These are phyloP conservation scores for Colletotrichum incanum DNA, from an alignment of 2,329 filamentous ascomycete species.

Conservation along the genomic window DNA sequence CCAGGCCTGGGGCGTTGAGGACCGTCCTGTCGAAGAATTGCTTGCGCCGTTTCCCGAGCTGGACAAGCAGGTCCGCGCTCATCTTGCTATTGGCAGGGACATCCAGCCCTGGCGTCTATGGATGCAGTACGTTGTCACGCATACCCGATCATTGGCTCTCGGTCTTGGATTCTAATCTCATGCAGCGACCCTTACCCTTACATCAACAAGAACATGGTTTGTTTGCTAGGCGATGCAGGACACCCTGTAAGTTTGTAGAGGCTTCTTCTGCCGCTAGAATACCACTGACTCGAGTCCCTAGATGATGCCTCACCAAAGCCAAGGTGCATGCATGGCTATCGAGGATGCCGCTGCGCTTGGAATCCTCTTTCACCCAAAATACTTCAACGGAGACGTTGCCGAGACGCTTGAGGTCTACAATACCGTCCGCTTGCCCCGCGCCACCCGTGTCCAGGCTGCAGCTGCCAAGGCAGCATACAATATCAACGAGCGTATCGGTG, in stretches of 20 bases:
- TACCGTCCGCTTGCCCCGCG: conserved; percentile 68
- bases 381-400: conserved; percentile 64
- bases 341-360: conserved; percentile 77
- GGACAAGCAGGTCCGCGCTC: conserved; percentile 69
- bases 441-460: conserved; percentile 70
- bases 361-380: conserved; percentile 68
- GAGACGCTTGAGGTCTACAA: conserved; percentile 67
- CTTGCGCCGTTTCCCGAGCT: conserved; percentile 73
- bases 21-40: conserved; percentile 70
- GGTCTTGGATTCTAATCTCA: not conserved
- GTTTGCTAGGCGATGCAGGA: conserved; percentile 76
- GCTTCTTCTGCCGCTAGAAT: not conserved
- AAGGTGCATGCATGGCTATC: conserved; percentile 79
- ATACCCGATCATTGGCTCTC: not conserved
- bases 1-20: conserved; percentile 72
- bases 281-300: conserved; percentile 9
- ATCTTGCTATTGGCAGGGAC: conserved; percentile 73
- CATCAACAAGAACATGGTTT: conserved; percentile 65
- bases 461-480: conserved; percentile 72
- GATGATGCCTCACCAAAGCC: conserved; percentile 73
- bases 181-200: conserved; percentile 68
- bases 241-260: conserved; percentile 67
- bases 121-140: conserved; percentile 62
- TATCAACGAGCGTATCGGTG: conserved; percentile 75
- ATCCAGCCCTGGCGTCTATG: conserved; percentile 78